phyloP scores from a whole-genome alignment of 2,329 filamentous ascomycete genomes.

The Camillea tinctor region DNA sequence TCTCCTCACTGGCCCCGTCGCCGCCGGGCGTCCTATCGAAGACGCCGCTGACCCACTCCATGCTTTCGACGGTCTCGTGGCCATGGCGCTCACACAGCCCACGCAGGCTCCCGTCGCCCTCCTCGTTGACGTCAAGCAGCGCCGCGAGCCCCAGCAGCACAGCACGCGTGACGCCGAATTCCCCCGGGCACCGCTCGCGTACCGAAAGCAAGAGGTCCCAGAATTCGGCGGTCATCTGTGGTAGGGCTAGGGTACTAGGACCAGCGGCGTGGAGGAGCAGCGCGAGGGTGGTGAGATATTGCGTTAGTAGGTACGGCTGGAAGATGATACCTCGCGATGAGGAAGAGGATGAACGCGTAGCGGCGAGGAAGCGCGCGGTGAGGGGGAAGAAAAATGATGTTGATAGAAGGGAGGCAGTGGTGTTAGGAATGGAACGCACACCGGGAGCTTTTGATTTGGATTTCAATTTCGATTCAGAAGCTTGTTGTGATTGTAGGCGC shows the following conservation, averaged over 20 bases:
- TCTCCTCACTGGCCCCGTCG: conserved; percentile 64
- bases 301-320: conserved; percentile 71
- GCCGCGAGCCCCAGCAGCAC: conserved; percentile 78
- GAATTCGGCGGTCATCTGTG: conserved; percentile 79
- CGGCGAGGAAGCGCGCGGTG: conserved; percentile 74
- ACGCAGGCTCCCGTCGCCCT: conserved; percentile 51
- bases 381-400: conserved; percentile 84
- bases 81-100: conserved; percentile 72
- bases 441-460: conserved; percentile 35
- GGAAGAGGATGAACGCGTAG: conserved; percentile 41
- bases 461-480: conserved; percentile 29
- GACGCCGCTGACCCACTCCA: conserved; percentile 78
- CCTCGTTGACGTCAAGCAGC: conserved; percentile 76
- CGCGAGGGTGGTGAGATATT: conserved; percentile 83
- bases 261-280: conserved; percentile 82
- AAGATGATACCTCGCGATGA: conserved; percentile 61
- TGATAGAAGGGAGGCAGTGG: conserved; percentile 72
- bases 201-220: conserved; percentile 78
- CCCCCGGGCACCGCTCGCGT: conserved; percentile 55
- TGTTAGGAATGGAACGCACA: conserved; percentile 66
- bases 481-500: conserved; percentile 63
- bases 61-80: conserved; percentile 77
- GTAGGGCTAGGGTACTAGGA: conserved; percentile 71
- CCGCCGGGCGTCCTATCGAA: conserved; percentile 60
- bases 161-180: conserved; percentile 68